These are phyloP conservation scores for Psilocybe sp. DNA, from an alignment of 768 basidiomycete species.

Conservation along the genomic window DNA sequence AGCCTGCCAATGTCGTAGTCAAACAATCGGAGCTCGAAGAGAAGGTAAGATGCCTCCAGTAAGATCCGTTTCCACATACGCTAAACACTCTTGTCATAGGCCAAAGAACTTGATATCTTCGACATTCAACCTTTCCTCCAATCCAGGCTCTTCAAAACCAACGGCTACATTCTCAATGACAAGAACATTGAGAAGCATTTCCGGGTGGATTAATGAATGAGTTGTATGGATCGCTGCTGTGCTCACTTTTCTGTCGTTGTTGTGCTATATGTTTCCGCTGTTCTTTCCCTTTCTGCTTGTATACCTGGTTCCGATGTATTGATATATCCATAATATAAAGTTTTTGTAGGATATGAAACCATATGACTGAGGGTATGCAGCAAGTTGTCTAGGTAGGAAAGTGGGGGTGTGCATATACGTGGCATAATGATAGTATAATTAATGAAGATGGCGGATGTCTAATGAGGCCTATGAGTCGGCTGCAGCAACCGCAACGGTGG, in stretches of 20 bases:
- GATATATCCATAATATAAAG: not conserved
- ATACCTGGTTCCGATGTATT: conserved; percentile 14
- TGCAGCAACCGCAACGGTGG: conserved; percentile 5
- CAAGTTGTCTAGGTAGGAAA: not conserved
- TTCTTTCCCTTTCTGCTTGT: conserved; percentile 18
- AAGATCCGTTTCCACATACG: not conserved
- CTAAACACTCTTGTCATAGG: conserved; percentile 41
- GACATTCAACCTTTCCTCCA: conserved; percentile 83
- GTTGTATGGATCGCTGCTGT: conserved; percentile 9
- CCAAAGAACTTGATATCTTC: conserved; percentile 96
- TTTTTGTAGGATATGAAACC: too few relatives aligned
- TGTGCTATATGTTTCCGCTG: conserved; percentile 15
- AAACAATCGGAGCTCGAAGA: conserved; percentile 84
- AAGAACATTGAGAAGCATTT: conserved; percentile 76
- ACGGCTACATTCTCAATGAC: conserved; percentile 79
- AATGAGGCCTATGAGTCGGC: conserved; percentile 9
- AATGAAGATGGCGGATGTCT: conserved; percentile 11
- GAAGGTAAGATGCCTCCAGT: conserved; percentile 50
- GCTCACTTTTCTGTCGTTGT: too few relatives aligned
- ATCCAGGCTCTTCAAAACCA: conserved; percentile 80
- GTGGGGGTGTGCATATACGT: conserved; percentile 14
- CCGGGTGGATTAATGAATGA: conserved; percentile 32
- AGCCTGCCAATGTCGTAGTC: conserved; percentile 75
- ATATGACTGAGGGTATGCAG: not conserved
- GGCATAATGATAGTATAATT: conserved; percentile 4